These are phyloP conservation scores for Globisporangium canariense DNA, from an alignment of 352 stramenopile genomes.

Conservation along the genomic window DNA sequence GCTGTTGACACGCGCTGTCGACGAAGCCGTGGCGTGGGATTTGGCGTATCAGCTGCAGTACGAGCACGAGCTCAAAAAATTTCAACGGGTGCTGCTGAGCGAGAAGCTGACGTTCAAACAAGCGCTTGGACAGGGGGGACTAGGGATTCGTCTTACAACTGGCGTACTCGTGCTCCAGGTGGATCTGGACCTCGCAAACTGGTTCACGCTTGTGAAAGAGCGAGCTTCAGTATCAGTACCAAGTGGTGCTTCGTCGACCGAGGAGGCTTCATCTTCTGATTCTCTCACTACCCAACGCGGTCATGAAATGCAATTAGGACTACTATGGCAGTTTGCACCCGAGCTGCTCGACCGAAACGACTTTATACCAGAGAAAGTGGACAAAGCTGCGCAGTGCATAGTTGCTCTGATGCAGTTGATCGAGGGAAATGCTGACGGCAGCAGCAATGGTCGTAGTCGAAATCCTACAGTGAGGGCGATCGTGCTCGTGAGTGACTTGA, in stretches of 20 bases:
- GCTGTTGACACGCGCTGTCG: conserved; percentile 32
- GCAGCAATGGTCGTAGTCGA: background rate
- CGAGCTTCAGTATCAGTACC: background rate
- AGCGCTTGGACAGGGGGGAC: conserved; percentile 13
- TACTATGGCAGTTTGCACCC: conserved; percentile 42
- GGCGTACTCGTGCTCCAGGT: conserved; percentile 50
- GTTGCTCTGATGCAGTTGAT: conserved; percentile 21
- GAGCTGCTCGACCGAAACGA: conserved; percentile 41
- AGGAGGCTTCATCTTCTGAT: background rate
- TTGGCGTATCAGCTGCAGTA: conserved; percentile 25
- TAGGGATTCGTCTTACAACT: conserved; percentile 1
- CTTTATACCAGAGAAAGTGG: conserved; percentile 41
- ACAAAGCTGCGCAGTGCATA: conserved; percentile 24
- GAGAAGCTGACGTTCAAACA: conserved; percentile 28
- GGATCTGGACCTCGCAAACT: conserved; percentile 67
- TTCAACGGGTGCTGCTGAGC: conserved; percentile 26
- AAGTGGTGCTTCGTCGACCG: background rate
- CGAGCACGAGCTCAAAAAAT: conserved; percentile 28
- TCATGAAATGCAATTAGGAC: conserved; percentile 3
- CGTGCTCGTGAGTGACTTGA: conserved; percentile 52
- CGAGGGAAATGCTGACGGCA: background rate
- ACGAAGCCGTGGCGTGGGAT: conserved; percentile 39
- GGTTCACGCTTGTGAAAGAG: conserved; percentile 45
- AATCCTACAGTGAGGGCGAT: conserved; percentile 19
- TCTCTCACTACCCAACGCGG: background rate